A percentile compares a stretch with the other conserved stretches of the same genome.
phyloP scores from a whole-genome alignment of 1,139 yeast species.

The Sugiyamaella grinbergsii region DNA sequence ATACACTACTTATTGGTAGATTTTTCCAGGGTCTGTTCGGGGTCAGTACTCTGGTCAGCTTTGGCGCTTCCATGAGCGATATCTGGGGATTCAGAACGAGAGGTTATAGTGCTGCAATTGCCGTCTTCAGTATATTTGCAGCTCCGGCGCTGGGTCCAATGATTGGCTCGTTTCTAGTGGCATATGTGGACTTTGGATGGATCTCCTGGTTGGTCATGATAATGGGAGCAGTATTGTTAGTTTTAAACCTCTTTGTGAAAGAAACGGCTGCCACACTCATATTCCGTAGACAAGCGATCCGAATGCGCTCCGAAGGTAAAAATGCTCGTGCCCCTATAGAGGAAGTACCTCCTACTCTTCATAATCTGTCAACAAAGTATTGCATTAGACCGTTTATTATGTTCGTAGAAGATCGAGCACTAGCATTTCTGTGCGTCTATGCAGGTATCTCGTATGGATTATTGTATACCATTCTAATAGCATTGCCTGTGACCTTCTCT shows the following conservation, averaged over 20 bases:
- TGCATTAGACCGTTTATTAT: conserved; percentile 18
- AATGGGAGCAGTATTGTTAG: conserved; percentile 19
- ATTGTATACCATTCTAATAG: conserved; percentile 17
- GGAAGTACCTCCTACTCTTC: conserved; percentile 18
- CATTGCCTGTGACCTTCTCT: conserved; percentile 22
- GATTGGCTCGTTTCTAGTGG: conserved; percentile 21
- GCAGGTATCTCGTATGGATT: conserved; percentile 22
- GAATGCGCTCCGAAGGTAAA: conserved; percentile 16
- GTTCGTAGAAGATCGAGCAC: conserved; percentile 16
- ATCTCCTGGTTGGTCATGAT: conserved; percentile 25
- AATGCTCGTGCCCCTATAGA: conserved; percentile 22
- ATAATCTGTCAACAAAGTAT: conserved; percentile 14
- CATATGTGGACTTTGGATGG: conserved; percentile 22
- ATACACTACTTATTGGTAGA: conserved; percentile 16
- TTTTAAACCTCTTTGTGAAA: conserved; percentile 12
- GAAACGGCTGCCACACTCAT: conserved; percentile 21
- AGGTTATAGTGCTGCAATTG: conserved; percentile 18
- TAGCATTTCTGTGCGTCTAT: conserved; percentile 21
- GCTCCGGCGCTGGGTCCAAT: conserved; percentile 25
- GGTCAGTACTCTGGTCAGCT: conserved; percentile 17
- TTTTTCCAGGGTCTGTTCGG: conserved; percentile 22
- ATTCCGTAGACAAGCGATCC: conserved; percentile 16
- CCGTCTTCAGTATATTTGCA: conserved; percentile 20
- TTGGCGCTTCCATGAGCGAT: conserved; percentile 23
- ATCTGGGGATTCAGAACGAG: conserved; percentile 17